phyloP scores from a whole-genome alignment of 306 rosid genomes.

The Gynostemma pentaphyllum region DNA sequence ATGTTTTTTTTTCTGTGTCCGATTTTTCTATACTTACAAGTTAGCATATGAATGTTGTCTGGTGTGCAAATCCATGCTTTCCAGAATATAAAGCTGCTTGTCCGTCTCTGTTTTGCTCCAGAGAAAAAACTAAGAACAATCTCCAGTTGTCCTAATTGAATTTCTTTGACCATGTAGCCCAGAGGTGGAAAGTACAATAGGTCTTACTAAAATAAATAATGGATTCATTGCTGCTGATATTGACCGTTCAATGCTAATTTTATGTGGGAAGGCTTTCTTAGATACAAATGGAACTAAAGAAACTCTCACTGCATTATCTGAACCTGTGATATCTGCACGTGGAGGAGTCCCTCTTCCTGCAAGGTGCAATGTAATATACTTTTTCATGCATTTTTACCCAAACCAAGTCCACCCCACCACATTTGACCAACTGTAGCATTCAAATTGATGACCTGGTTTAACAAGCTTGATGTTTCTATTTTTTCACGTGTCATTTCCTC shows the following conservation, averaged over 20 bases:
- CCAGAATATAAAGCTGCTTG: neutral
- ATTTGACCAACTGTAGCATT: neutral
- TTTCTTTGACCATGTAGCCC: constrained; percentile 18
- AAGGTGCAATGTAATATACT: constrained; percentile 14
- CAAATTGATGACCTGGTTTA: neutral
- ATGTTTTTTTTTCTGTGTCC: neutral
- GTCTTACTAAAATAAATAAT: constrained; percentile 16
- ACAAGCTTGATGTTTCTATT: neutral
- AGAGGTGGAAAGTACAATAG: constrained; percentile 18
- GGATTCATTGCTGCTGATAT: constrained; percentile 38
- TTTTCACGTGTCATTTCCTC: neutral
- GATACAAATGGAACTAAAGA: constrained; percentile 25
- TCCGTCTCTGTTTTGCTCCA: neutral
- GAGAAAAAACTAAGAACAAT: neutral
- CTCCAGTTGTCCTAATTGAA: neutral
- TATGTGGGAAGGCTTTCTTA: constrained; percentile 38
- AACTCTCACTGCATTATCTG: constrained; percentile 30
- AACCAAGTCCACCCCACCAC: neutral
- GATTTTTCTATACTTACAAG: neutral
- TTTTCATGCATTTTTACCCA: neutral
- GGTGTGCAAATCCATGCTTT: neutral
- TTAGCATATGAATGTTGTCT: neutral
- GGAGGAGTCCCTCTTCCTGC: constrained; percentile 37
- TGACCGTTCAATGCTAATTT: constrained; percentile 29
- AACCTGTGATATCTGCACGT: constrained; percentile 29